phyloP scores from a whole-genome alignment of 2,329 filamentous ascomycete species.

The Dothistroma septosporum region DNA sequence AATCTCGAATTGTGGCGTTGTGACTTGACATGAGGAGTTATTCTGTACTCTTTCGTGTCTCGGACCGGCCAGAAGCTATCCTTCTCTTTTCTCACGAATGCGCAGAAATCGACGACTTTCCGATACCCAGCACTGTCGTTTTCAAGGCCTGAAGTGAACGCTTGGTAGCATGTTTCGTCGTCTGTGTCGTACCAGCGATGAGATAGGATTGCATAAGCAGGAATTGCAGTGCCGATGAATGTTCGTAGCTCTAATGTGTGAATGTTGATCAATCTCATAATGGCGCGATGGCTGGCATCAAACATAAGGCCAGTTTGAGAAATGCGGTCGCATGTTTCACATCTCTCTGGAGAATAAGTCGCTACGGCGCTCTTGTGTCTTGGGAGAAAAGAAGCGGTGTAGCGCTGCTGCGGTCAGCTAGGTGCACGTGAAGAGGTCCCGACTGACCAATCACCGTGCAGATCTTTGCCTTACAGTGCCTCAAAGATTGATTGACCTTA shows the following conservation, averaged over 20 bases:
- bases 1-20: background rate
- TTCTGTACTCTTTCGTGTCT: background rate
- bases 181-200: conserved; percentile 13
- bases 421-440: no score
- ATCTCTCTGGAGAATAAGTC: no score
- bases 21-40: background rate
- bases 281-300: background rate
- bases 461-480: no score
- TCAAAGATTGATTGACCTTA: no score
- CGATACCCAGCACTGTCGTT: background rate
- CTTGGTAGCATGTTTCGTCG: conserved; percentile 12
- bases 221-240: conserved; percentile 13
- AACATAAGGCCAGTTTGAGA: no score
- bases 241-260: conserved; percentile 17
- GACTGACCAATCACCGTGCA: no score
- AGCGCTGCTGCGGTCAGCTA: no score
- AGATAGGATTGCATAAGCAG: conserved; percentile 16
- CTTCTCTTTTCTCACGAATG: background rate
- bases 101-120: conserved; percentile 4
- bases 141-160: conserved; percentile 5
- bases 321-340: no score
- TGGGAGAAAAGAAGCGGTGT: no score
- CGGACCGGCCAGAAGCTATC: background rate
- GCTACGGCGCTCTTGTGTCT: no score
- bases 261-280: conserved; percentile 25